Conservation (phyloP, 202 grass and related monocot species). For the Setaria italica region DNA sequence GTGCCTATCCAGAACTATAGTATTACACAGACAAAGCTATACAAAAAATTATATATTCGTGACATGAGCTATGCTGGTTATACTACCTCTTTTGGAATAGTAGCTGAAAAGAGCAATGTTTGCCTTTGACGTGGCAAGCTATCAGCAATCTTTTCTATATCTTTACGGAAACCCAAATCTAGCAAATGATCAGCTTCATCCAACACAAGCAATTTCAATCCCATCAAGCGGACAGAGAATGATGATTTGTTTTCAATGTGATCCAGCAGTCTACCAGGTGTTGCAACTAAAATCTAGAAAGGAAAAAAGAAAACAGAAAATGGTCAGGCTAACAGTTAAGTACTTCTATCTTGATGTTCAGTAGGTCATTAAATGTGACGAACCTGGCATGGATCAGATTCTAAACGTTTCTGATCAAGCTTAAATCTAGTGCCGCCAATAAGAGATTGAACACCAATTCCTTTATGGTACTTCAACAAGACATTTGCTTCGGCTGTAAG, state of each 20-base stretch:
- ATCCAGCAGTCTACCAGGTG: slow-evolving; percentile 90
- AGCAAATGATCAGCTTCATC: slow-evolving; percentile 99
- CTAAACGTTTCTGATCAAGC: slow-evolving; percentile 82
- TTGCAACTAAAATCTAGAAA: slow-evolving; percentile 90
- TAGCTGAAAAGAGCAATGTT: slow-evolving; percentile 88
- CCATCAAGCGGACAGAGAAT: slow-evolving; percentile 94
- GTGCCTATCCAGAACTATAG: slow-evolving; percentile 22
- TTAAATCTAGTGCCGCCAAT: slow-evolving; percentile 90
- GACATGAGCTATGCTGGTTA: background rate
- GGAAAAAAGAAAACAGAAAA: slow-evolving; percentile 35
- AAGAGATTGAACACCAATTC: slow-evolving; percentile 91
- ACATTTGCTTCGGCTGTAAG: slow-evolving; percentile 90
- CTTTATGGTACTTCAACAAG: slow-evolving; percentile 79
- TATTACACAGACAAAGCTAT: background rate
- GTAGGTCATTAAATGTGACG: slow-evolving; percentile 27
- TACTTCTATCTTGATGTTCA: slow-evolving; percentile 39
- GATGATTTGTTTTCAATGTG: slow-evolving; percentile 96
- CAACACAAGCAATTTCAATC: slow-evolving; percentile 93
- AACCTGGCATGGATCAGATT: slow-evolving; percentile 94
- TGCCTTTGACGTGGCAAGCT: slow-evolving; percentile 90
- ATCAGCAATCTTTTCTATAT: slow-evolving; percentile 96
- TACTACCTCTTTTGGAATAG: slow-evolving; percentile 90
- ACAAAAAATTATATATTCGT: background rate
- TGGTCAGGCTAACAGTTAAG: slow-evolving; percentile 22
- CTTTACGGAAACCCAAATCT: slow-evolving; percentile 90